These are phyloP conservation scores for Fusarium floridanum DNA, from an alignment of 2,329 filamentous ascomycete genomes.

Conservation along the genomic window DNA sequence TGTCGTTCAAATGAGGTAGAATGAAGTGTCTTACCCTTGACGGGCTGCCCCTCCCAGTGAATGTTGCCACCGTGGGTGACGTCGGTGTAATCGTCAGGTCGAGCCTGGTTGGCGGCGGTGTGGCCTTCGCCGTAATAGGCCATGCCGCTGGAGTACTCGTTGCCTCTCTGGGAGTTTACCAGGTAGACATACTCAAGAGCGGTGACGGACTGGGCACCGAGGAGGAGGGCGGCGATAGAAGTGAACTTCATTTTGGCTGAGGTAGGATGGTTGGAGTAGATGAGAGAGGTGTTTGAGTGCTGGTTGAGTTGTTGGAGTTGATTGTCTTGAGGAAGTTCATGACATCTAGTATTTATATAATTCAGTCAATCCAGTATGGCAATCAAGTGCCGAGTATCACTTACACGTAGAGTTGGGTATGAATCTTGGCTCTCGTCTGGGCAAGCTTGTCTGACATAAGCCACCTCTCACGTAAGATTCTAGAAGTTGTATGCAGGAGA, in stretches of 20 bases:
- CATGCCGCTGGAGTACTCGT: constrained; percentile 6
- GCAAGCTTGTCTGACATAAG: not conserved
- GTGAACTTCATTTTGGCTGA: not conserved
- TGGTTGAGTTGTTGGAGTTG: not conserved
- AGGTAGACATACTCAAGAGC: constrained; percentile 4
- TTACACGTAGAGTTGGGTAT: not conserved
- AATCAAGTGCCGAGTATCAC: not conserved
- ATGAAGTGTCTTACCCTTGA: not conserved
- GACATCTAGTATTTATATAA: not conserved
- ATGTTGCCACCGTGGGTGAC: not conserved
- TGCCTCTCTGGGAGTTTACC: not conserved
- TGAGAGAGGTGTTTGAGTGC: not conserved
- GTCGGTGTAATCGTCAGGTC: not conserved
- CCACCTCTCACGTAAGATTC: constrained; percentile 3
- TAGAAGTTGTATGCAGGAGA: not conserved
- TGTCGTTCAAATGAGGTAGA: not conserved
- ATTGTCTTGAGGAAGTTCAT: not conserved
- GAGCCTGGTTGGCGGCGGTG: not conserved
- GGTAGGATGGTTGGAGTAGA: not conserved
- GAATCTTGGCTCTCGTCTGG: not conserved
- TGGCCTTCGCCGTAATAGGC: constrained; percentile 7
- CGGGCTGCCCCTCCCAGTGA: not conserved
- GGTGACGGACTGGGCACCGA: not conserved
- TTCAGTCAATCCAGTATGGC: not conserved
- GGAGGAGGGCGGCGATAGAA: not conserved